Evolutionary conservation across 805 yeast species (phyloP), one percentile per base, ranked within the genome.

Genomic region (Metschnikowia koreensis): DNA sequence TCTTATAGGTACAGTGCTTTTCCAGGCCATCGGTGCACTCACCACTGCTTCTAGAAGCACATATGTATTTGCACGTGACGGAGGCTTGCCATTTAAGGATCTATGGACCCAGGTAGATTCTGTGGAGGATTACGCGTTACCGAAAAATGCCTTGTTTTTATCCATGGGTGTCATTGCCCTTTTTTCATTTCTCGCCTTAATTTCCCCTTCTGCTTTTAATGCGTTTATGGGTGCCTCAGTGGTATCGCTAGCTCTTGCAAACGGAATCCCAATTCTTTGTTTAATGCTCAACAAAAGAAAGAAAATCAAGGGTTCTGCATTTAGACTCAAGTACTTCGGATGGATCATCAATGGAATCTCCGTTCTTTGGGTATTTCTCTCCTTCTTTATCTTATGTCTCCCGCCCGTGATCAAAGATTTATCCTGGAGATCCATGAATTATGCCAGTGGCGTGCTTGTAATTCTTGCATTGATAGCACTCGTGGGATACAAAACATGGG

Each of bases 171-270:
- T 86, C 17, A 80, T 89, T 31, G 78, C 79, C 16, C 49, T 81
- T 2, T 67, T 88, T 43, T 88, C 92, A 1, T 65, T 84, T 7
- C 71, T 89, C 39, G 86, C 92, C 2, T 68, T 89, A 41, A 66
- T 88, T 1, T 86, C 93, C 0, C 73, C 83, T 6, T 81, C 91
- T 7, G 91, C 94, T 0, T 86, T 89, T 67, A 86, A 86, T 66
- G 91, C 96, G 3, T 88, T 89, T 66, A 82, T 88, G 71, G 94
- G 96, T 0, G 84, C 92, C 15, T 84, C 93, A 9, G 94, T 89
- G 2, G 77, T 88, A 17, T 80, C 90, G 2, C 70, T 89, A 52
- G 84, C 90, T 46, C 74, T 87, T 31, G 89, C 94, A 2, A 86
- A 89, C 54, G 83, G 90, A 3, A 81, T 89, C 13, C 96, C 96